Conservation (phyloP, 257 asterid species). For the Schizonepeta tenuifolia region DNA sequence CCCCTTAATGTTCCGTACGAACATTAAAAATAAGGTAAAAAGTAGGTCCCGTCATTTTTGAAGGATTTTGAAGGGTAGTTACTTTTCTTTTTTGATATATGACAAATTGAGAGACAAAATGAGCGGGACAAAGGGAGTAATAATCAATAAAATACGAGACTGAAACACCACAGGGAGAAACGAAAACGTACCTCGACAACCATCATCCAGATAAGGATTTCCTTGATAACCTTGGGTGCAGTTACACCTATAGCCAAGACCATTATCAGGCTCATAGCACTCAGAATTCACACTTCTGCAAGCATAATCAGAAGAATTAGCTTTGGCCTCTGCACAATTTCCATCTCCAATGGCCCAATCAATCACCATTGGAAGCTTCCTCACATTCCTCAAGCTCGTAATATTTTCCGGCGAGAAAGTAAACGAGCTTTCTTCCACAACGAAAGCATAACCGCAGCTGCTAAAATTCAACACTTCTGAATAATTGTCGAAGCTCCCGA, state of each 20-base stretch:
- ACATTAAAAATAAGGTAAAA: no score
- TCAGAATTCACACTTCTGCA: constrained; percentile 33
- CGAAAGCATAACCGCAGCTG: constrained; percentile 36
- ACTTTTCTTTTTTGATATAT: no score
- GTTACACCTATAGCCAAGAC: constrained; percentile 45
- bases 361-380: constrained; percentile 35
- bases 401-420: constrained; percentile 12
- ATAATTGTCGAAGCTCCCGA: neutral
- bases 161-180: no score
- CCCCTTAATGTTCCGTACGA: no score
- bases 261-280: constrained; percentile 30
- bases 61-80: no score
- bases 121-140: no score
- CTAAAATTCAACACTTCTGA: accelerated
- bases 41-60: no score
- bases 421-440: constrained; percentile 34
- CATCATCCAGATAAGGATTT: constrained; percentile 46
- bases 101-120: no score
- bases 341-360: constrained; percentile 47
- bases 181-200: constrained; percentile 43
- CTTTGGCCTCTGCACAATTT: constrained; percentile 36
- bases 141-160: no score
- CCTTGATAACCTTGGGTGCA: constrained; percentile 47
- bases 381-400: neutral
- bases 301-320: constrained; percentile 24